These are phyloP conservation scores for Mycosphaerella sp. DNA, from an alignment of 2,329 filamentous ascomycete genomes.

Conservation along the genomic window DNA sequence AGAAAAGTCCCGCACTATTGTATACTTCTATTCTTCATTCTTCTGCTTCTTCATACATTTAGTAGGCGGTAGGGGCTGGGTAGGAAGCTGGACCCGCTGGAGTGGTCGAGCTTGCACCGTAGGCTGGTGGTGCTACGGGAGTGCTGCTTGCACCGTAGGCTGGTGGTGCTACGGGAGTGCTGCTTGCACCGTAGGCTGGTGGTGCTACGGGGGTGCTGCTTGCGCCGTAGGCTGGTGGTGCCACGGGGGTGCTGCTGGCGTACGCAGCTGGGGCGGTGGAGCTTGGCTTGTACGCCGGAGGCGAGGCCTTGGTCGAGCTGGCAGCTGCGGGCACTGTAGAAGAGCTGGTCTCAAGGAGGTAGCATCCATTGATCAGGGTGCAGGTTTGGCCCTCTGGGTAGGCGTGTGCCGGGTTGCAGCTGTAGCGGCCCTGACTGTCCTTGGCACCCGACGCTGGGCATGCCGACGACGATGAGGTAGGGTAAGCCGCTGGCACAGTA, in stretches of 20 bases:
- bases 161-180: not conserved
- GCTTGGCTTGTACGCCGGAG: slow-evolving; percentile 2
- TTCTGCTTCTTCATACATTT: not conserved
- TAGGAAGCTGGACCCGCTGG: not conserved
- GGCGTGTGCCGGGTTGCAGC: slow-evolving; percentile 18
- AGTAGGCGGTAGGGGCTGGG: not conserved
- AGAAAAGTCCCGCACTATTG: too few relatives aligned
- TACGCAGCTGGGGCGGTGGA: not conserved
- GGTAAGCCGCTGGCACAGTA: not conserved
- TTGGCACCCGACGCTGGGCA: slow-evolving; percentile 4
- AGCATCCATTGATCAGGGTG: slow-evolving; percentile 12
- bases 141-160: not conserved
- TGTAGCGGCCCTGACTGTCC: slow-evolving; percentile 7
- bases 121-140: not conserved
- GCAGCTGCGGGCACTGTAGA: too few relatives aligned
- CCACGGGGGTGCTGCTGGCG: not conserved
- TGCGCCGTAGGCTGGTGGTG: not conserved
- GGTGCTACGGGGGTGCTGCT: not conserved
- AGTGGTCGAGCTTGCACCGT: not conserved
- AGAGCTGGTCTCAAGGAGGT: not conserved
- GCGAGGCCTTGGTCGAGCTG: not conserved
- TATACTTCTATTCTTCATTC: too few relatives aligned
- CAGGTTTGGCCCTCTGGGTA: slow-evolving; percentile 20
- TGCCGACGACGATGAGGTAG: not conserved
- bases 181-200: not conserved